Base-by-base conservation (phyloP, 192 early-diverging fungal genomes). In the Gaertneriomyces sp. region DNA sequence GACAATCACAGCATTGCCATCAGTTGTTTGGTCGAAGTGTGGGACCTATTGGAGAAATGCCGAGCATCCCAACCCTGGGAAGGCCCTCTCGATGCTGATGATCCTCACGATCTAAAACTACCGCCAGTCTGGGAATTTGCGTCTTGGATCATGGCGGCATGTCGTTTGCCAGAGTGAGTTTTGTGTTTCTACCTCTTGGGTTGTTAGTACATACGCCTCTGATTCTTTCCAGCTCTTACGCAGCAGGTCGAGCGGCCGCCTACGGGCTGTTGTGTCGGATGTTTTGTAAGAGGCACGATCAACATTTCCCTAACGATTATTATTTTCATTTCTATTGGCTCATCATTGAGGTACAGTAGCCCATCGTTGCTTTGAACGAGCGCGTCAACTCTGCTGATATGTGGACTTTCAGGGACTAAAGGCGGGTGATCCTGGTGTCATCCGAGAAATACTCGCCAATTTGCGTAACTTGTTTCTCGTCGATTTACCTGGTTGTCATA, bases 101-200 rank as follows among this genome's bases (percentile, higher is more conserved):
- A 33, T 33, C 2, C 25, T 33, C 25, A 33, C 33, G 66, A 60
- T 50, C 11, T 60, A 8, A 19, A 25, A 25, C 38, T 72, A 57
- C 91, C 91, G 2, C 75, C 84, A 6, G 73, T 92, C 0, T 91
- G 88, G 50, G 88, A 93, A 45, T 85, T 91, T 66, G 72, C 85
- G 6, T 79, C 87, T 3, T 92, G 90, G 90, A 64, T 93, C 19
- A 88, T 94, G 47, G 78, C 92, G 69, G 87, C 89, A 0, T 77
- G 82, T 20, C 80, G 87, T 65, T 44, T 88, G 20, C 69, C 77
- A 53, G 66, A 59, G 88, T 90, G 74, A 66, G 74, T 70, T 40
- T 40, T 3, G 11, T 33, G 55, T 10, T 20, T 16, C 11, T 5
- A 38, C 7, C 4, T 8, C 16, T 49, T 5, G 49, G 47, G 2